Evolutionary conservation across 2,329 filamentous ascomycete species (phyloP), one percentile per base, ranked within the genome.

Genomic region (Diplodia scrobiculata): DNA sequence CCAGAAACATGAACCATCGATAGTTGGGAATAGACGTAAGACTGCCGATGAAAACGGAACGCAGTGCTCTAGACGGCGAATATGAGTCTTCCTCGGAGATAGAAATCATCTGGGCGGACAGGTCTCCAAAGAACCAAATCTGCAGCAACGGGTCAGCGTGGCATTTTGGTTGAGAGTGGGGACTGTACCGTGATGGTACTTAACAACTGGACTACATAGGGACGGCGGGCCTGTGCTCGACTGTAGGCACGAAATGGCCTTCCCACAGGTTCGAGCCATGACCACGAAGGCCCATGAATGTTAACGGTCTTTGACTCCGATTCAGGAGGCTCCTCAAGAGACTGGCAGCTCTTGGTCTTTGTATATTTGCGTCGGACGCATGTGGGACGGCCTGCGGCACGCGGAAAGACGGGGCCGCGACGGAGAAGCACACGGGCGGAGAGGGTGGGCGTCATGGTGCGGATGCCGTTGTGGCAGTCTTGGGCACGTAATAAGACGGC

Each of bases 1-100:
- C 89, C 14, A 97, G 84, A 78, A 89, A 96, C 70, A 93, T 82
- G 79, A 83, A 96, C 92, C 92, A 97, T 72, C 86, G 86, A 75
- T 93, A 97, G 53, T 85, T 86, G 0, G 93, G 93, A 67, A 97
- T 91, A 19, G 89, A 87, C 11, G 85, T 86, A 55, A 89, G 79
- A 1, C 85, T 87, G 3, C 92, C 92, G 66, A 97, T 94, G 2
- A 87, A 74, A 72, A 97, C 78, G 66, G 91, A 89, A 63, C 92
- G 83, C 65, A 85, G 74, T 0, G 91, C 94, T 52, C 92, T 84
- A 66, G 80, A 79, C 3, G 87, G 84, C 74, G 92, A 88, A 74
- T 95, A 93, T 67, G n/a, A 36, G 14, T 62, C 51, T 69, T 67
- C 62, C 73, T 73, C 41, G 21, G 67, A 63, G 1, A 29, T 38